A percentile compares a stretch with the other conserved stretches of the same genome.
Evolutionary conservation across 768 basidiomycete species (phyloP).

Genomic region (Lentinula boryana): DNA sequence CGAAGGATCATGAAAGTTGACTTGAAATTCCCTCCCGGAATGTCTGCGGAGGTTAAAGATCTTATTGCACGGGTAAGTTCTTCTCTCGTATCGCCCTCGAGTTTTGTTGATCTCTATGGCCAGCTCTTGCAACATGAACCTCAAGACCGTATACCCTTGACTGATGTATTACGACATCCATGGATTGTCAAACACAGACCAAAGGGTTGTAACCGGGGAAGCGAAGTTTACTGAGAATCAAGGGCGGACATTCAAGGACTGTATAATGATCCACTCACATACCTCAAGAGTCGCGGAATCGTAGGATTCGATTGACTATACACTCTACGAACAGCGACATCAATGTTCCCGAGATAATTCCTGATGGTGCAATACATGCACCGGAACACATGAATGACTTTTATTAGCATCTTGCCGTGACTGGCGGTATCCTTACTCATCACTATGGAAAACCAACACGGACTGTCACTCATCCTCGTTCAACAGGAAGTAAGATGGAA

Average conservation of each 20-base stretch:
- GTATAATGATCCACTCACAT: not conserved
- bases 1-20: slow-evolving; percentile 86
- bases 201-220: slow-evolving; percentile 23
- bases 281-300: too few relatives aligned
- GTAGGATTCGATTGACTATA: not conserved
- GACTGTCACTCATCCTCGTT: too few relatives aligned
- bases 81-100: not conserved
- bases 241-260: not conserved
- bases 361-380: not conserved
- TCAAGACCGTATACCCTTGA: slow-evolving; percentile 65
- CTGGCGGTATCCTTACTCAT: too few relatives aligned
- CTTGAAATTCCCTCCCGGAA: slow-evolving; percentile 52
- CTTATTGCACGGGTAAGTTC: slow-evolving; percentile 51
- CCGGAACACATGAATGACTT: not conserved
- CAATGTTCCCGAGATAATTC: not conserved
- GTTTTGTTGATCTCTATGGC: not conserved
- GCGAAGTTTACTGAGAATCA: not conserved
- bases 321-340: not conserved
- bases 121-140: slow-evolving; percentile 86
- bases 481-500: too few relatives aligned
- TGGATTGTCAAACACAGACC: slow-evolving; percentile 77
- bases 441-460: too few relatives aligned
- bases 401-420: not conserved
- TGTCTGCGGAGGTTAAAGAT: slow-evolving; percentile 63
- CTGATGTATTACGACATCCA: slow-evolving; percentile 73